Evolutionary conservation across 495 filamentous ascomycete genomes (phyloP), one percentile per base, ranked within the genome.

Genomic region (Neurospora sp.): DNA sequence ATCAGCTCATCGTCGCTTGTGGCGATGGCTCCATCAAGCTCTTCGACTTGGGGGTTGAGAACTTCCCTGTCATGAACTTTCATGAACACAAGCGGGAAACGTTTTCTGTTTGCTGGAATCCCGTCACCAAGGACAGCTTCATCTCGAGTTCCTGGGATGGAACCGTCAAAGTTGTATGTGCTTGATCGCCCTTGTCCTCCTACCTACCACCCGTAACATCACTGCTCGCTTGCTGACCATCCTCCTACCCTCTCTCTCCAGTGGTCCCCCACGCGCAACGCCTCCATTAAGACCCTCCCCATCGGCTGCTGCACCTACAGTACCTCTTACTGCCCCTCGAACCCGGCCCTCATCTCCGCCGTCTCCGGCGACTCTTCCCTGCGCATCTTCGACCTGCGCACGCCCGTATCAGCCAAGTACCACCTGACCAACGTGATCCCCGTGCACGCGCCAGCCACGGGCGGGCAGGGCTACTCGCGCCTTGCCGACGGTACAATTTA

Each of bases 11-110:
- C 18, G 89, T 91, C 4, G 96, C 92, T 3, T 90, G 89, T 42
- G 96, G 96, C 72, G 96, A 99, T 81, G 96, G 96, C 71, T 93
- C 91, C 73, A 87, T 99, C 79, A 98, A 97, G 83, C 89, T 99
- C 68, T 99, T 94, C 83, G 96, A 99, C 83, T 85, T 91, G 73
- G 87, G 85, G 16, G 82, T 93, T 41, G 84, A 90, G 73, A 85
- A 94, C 18, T 97, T 93, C 80, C 96, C 96, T 22, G 84, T 99
- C 40, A 89, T 90, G 77, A 90, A 89, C 72, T 99, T 94, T 90
- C 89, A 92, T 76, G 96, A 98, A 82, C 96, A 99, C 82, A 91
- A 89, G 70, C 89, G 94, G 44, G 96, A 99, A 79, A 90, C 94
- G 5, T 97, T 97, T 82, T 91, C 92, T 44, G 92, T 97, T 8